Base-by-base conservation (phyloP, 108 stramenopile species). In the Nannochloropsis granulata region DNA sequence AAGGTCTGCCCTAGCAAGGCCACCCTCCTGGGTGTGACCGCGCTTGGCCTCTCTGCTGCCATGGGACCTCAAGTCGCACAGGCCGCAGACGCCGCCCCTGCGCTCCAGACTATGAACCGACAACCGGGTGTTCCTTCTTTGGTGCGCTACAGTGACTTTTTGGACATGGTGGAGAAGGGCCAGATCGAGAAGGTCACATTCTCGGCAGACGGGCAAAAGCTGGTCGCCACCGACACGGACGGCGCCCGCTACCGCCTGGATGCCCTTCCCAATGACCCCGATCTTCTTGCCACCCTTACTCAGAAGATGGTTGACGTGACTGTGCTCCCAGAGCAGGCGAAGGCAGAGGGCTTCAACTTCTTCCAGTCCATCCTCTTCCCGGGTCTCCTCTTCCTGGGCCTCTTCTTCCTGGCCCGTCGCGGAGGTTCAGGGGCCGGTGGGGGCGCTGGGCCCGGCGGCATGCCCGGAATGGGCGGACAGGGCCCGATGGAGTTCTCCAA, bases 181-280 rank as follows among this genome's bases (percentile, higher is more conserved):
- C 79, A 84, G 81, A 88, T 88, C 78, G 88, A 88, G 82, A 88
- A 88, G 71, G 88, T 88, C 24, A 82, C 85, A 7, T 88, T 96
- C 90, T 91, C 92, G 46, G 44, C 94, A 34, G 96, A 97, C 56
- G 95, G 95, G 43, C 93, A 94, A 24, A 92, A 94, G 82, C 86
- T 96, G 12, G 82, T 95, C 24, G 96, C 95, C 43, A 91, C 94
- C 23, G 94, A 95, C 88, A 93, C 92, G 13, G 94, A 95, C 81
- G 94, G 94, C n/a, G 92, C 91, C 13, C 93, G 97, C 46, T 86
- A 95, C 84, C 92, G 94, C 84, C 91, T 97, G 83, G 94, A 96
- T 80, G 90, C 94, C 34, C 93, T 97, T 44, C 95, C 95, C 71
- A 95, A 95, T 80, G 97, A 98, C 83, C 96, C 96, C 44, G 95